Evolutionary conservation across 352 stramenopile species (phyloP).

Genomic region (Phytophthora boehmeriae): DNA sequence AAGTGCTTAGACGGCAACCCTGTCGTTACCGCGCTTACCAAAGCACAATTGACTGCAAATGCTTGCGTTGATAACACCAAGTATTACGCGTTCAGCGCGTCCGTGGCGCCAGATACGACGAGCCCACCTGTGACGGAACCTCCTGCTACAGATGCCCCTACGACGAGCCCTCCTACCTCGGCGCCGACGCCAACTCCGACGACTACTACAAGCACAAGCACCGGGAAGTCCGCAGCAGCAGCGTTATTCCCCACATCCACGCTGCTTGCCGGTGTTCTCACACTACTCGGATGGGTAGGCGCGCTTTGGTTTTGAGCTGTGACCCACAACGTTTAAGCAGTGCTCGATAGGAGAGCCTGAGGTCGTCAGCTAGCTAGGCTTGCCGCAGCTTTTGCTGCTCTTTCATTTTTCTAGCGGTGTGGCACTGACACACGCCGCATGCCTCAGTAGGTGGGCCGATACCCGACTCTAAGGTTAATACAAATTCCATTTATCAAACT

Average conservation of each 20-base stretch:
- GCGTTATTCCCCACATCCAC: background rate
- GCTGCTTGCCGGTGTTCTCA: background rate
- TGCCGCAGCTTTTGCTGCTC: no score
- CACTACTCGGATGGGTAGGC: background rate
- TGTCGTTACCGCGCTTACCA: slow-evolving; percentile 1
- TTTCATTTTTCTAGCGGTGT: no score
- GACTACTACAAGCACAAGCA: background rate
- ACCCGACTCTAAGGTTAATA: no score
- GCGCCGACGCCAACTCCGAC: background rate
- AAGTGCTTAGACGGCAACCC: slow-evolving; percentile 6
- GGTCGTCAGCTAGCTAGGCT: no score
- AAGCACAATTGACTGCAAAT: no score
- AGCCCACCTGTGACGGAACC: no score
- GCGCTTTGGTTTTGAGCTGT: background rate
- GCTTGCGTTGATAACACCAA: no score
- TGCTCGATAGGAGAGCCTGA: background rate
- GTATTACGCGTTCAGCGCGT: no score
- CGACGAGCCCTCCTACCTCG: background rate
- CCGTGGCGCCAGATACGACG: no score
- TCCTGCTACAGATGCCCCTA: background rate
- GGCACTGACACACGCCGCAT: no score
- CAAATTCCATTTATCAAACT: no score
- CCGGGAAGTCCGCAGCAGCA: background rate
- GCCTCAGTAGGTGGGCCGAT: no score
- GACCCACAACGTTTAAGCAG: background rate